phyloP scores from a whole-genome alignment of 768 basidiomycete genomes.

The Kwoniella pini region DNA sequence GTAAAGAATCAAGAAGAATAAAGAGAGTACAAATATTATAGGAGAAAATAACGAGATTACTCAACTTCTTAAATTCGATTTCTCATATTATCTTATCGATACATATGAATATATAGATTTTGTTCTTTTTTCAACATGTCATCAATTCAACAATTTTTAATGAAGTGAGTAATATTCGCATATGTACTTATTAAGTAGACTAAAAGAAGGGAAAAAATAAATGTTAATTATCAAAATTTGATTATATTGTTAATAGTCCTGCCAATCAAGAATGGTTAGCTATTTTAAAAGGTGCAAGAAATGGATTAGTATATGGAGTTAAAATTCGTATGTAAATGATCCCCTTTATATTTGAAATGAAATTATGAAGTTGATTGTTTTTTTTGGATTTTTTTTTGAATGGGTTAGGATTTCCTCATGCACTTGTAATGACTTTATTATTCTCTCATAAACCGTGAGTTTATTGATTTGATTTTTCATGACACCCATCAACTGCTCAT shows the following conservation, averaged over 20 bases:
- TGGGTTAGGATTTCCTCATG: constrained; percentile 86
- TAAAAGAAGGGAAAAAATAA: no score
- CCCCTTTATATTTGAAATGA: no score
- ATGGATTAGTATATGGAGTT: constrained; percentile 53
- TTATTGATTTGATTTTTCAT: constrained; percentile 1
- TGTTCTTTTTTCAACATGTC: constrained; percentile 16
- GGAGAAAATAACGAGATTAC: no score
- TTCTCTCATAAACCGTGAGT: constrained; percentile 90
- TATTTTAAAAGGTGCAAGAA: constrained; percentile 81
- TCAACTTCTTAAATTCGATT: no score
- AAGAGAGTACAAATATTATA: no score
- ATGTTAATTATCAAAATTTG: no score
- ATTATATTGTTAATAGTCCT: constrained; percentile 56
- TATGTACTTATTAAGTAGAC: not conserved
- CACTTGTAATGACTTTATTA: constrained; percentile 90
- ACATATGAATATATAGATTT: no score
- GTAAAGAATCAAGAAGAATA: no score
- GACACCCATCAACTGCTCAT: constrained; percentile 9
- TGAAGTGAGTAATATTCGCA: constrained; percentile 25
- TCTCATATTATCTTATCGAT: no score
- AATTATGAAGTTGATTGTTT: no score
- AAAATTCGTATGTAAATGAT: constrained; percentile 53
- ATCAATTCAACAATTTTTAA: constrained; percentile 30
- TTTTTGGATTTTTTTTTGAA: no score
- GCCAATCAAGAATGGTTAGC: constrained; percentile 85